Conservation (phyloP, 192 early-diverging fungal species). For the Podila horticola region DNA sequence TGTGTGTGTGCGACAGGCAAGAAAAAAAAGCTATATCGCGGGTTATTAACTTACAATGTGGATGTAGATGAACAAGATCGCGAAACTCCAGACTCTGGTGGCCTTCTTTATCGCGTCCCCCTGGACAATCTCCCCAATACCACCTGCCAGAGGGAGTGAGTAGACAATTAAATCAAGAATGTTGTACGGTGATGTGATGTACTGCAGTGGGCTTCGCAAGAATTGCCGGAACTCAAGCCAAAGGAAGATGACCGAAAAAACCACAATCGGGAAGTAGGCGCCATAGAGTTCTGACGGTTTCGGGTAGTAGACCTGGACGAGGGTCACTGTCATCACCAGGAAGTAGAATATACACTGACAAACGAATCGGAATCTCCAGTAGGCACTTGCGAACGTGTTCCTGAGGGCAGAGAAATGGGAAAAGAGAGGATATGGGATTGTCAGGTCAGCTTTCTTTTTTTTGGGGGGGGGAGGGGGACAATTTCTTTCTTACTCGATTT, state of each 20-base stretch:
- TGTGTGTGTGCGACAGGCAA: neutral
- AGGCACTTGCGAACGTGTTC: constrained; percentile 34
- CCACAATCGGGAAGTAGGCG: constrained; percentile 22
- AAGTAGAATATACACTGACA: constrained; percentile 17
- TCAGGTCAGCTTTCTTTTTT: too few relatives aligned
- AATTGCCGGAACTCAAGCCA: constrained; percentile 32
- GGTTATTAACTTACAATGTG: constrained; percentile 10
- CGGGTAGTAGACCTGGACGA: constrained; percentile 25
- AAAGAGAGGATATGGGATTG: neutral
- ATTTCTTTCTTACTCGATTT: neutral
- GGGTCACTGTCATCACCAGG: constrained; percentile 4
- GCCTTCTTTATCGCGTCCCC: neutral
- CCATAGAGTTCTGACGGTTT: neutral
- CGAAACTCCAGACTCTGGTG: constrained; percentile 6
- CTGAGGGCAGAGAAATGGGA: neutral
- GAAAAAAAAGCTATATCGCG: neutral
- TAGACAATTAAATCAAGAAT: constrained; percentile 8
- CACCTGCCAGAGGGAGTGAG: constrained; percentile 1
- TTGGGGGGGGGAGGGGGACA: too few relatives aligned
- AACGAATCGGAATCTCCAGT: constrained; percentile 28
- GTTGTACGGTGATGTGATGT: constrained; percentile 12
- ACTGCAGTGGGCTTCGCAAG: neutral
- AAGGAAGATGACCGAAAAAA: constrained; percentile 10
- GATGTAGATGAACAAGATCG: constrained; percentile 13
- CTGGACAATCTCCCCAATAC: neutral